Base-by-base conservation (phyloP, 2,329 filamentous ascomycete genomes). In the Diaporthe destruens region DNA sequence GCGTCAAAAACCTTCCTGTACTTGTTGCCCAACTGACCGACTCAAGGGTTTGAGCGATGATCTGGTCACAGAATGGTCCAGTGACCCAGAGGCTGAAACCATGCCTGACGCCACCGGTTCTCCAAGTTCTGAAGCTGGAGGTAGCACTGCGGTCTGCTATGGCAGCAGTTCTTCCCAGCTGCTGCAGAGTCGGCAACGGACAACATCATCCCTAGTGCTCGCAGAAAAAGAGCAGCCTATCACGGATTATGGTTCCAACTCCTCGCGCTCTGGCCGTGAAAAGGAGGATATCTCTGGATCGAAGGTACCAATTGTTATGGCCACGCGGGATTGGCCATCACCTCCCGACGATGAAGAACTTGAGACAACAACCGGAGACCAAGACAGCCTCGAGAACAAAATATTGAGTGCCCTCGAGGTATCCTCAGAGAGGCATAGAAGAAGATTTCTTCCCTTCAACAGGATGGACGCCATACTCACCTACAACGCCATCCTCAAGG, bases 401-500 rank as follows among this genome's bases (percentile, higher is more conserved):
- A 63, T 63, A 16, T 6, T 34, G 25, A 25, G 0, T 16, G 59
- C 42, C 2, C 59, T 49, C 11, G 14, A 59, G 6, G 18, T 47
- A 16, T 57, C 53, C 0, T 49, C 67, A 6, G 39, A 18, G 53
- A 63, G 51, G 34, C 1, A 25, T 6, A 23, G 61, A 32, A n/a
- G 1, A 6, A 63, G 12, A 14, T 71, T 71, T 6, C 54, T 71
- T 23, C 69, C 69, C 6, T 42, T 66, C 39, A n/a, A 55, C 14
- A 71, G 75, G 49, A 61, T 75, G 56, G 34, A 63, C 6, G 76
- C 78, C 16, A 77, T 82, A 36, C 80, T 81, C 71, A 81, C 74
- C 54, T 77, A 71, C 65, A 74, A 77, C 76, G 83, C 77, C 55
- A 77, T 74, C 54, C 78, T 77, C 77, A 79, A 75, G 2, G 36